phyloP scores from a whole-genome alignment of 768 basidiomycete species.

The Tubosaeta sp. region DNA sequence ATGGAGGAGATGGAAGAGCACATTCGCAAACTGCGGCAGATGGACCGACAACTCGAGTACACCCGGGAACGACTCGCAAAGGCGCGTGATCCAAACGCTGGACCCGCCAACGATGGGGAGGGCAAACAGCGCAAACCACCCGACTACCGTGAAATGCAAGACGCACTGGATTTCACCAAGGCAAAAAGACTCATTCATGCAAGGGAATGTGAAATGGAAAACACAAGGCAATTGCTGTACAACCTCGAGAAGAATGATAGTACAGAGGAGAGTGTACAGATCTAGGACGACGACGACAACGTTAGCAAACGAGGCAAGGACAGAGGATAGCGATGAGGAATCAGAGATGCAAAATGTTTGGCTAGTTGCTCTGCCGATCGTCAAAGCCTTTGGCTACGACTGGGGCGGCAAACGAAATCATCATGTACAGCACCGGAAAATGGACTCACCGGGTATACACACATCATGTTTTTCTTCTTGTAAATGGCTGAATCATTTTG shows the following conservation, averaged over 20 bases:
- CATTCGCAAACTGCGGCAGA: constrained; percentile 48
- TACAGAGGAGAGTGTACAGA: neutral
- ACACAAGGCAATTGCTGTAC: constrained; percentile 50
- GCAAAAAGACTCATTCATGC: constrained; percentile 65
- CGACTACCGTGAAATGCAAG: constrained; percentile 44
- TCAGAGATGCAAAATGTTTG: constrained; percentile 67
- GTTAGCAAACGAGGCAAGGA: constrained; percentile 10
- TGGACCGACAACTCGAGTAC: constrained; percentile 59
- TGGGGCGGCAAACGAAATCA: constrained; percentile 74
- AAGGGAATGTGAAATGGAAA: constrained; percentile 63
- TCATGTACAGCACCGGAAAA: constrained; percentile 31
- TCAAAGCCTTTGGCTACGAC: constrained; percentile 62
- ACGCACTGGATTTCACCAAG: constrained; percentile 51
- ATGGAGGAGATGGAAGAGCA: constrained; percentile 65
- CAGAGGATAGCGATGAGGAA: constrained; percentile 1
- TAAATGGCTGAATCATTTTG: constrained; percentile 19
- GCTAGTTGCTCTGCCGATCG: constrained; percentile 63
- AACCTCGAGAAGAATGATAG: constrained; percentile 2
- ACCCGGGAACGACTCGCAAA: constrained; percentile 43
- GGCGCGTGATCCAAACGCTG: neutral
- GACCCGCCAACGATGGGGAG: neutral
- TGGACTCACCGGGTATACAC: constrained; percentile 28
- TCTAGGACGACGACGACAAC: neutral
- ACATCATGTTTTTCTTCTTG: neutral
- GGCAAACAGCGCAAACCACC: constrained; percentile 21